Percentiles rank a stretch among this genome's conserved stretches.
These are phyloP conservation scores for Cystobasidium slooffiae DNA, from an alignment of 1,284 basidiomycete species.

Conservation along the genomic window DNA sequence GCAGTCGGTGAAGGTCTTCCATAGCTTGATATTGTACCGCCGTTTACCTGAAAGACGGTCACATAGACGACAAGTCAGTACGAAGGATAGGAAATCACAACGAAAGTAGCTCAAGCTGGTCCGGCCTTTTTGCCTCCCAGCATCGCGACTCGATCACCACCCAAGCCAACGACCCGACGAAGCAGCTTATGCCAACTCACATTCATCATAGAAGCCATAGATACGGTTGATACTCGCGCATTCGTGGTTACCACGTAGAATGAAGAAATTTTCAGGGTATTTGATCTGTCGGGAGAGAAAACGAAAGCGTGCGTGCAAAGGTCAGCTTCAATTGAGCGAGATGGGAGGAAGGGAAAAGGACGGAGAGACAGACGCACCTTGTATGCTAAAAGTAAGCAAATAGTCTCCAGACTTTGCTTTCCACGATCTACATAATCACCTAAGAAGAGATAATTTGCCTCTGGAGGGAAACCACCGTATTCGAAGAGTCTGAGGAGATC, in stretches of 20 bases:
- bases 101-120: too few relatives aligned
- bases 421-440: conserved; percentile 95
- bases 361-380: conserved; percentile 43
- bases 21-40: conserved; percentile 95
- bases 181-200: conserved; percentile 62
- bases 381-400: conserved; percentile 63
- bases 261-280: conserved; percentile 98
- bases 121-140: too few relatives aligned
- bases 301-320: conserved; percentile 56
- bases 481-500: conserved; percentile 91
- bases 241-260: conserved; percentile 91
- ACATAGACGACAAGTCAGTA: too few relatives aligned
- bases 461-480: conserved; percentile 92
- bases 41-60: conserved; percentile 73
- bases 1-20: conserved; percentile 97
- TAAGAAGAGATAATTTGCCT: conserved; percentile 94
- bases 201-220: conserved; percentile 97
- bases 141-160: background rate
- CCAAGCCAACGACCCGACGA: background rate
- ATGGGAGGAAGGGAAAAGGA: background rate
- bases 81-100: too few relatives aligned
- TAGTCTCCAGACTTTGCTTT: conserved; percentile 91
- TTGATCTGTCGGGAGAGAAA: conserved; percentile 80
- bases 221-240: conserved; percentile 94
- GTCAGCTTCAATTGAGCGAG: background rate